Evolutionary conservation across 805 yeast genomes (phyloP), one percentile per base, ranked within the genome.

Genomic region (Ogataea parapolymorpha): DNA sequence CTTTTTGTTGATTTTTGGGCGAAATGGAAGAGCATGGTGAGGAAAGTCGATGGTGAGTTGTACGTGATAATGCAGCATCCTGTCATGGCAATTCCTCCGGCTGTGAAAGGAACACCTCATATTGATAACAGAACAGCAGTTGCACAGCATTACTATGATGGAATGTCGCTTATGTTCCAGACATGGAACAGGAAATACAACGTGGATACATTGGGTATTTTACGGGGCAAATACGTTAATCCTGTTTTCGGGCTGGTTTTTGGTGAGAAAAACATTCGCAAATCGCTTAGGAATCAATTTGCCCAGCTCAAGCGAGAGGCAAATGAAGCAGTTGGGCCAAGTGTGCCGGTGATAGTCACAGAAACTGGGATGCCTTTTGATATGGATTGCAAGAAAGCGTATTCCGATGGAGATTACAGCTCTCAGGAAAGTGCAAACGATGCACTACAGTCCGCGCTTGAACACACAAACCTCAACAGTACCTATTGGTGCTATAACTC

Each of bases 361-460:
- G 99, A 91, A 61, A 89, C 91, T n/a, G 99, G 99, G 5, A 87
- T 91, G 82, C 98, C 99, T 3, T 87, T 83, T 60, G 96, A 93
- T 61, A 86, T 91, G 96, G 90, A 91, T 61, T 71, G 77, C 44
- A 86, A 85, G 56, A 68, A 65, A 35, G 85, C 96, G 0, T 91
- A 77, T 56, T 59, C 61, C 1, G 70, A 70, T 42, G 89, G 90
- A 2, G 77, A 79, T 46, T 93, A 79, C 60, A 62, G 70, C 8
- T 72, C 86, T 9, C 99, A 93, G 57, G 82, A 83, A 2, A 66
- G 75, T 6, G 96, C 97, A 0, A 66, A 86, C 58, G 97, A 91
- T 63, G 95, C 96, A 0, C 59, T 89, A 33, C 72, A 82, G 9
- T 75, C 65, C 53, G 98, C 93, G 0, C 64, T 91, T 31, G 98